phyloP scores from a whole-genome alignment of 306 rosid species.

The Rosa rugosa region DNA sequence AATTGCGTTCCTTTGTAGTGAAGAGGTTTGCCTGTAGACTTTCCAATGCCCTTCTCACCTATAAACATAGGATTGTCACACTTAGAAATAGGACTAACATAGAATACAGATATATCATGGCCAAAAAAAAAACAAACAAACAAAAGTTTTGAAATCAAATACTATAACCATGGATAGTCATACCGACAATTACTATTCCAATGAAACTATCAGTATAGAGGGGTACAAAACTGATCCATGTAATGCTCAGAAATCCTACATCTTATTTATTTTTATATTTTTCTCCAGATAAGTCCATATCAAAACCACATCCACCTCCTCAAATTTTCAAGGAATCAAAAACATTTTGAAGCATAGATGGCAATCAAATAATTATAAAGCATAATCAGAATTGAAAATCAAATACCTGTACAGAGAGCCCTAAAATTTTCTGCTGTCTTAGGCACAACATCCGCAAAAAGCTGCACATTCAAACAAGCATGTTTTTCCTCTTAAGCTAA shows the following conservation, averaged over 20 bases:
- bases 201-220: background rate
- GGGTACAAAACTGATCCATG: background rate
- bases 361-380: background rate
- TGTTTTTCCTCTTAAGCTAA: background rate
- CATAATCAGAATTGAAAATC: background rate
- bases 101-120: background rate
- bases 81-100: background rate
- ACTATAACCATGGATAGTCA: background rate
- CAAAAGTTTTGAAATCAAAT: too few species aligned
- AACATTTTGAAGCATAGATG: background rate
- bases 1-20: constrained; percentile 79
- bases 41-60: constrained; percentile 95
- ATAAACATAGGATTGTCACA: constrained; percentile 14
- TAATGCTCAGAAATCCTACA: background rate
- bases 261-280: background rate
- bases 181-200: background rate
- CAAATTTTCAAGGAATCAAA: background rate
- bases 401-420: constrained; percentile 90
- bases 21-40: constrained; percentile 79
- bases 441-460: constrained; percentile 77
- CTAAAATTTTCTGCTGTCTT: constrained; percentile 88
- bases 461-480: constrained; percentile 59
- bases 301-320: background rate
- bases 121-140: background rate
- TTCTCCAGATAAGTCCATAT: background rate